Base-by-base conservation (phyloP, 2,329 filamentous ascomycete species). In the Helotiales sp. region DNA sequence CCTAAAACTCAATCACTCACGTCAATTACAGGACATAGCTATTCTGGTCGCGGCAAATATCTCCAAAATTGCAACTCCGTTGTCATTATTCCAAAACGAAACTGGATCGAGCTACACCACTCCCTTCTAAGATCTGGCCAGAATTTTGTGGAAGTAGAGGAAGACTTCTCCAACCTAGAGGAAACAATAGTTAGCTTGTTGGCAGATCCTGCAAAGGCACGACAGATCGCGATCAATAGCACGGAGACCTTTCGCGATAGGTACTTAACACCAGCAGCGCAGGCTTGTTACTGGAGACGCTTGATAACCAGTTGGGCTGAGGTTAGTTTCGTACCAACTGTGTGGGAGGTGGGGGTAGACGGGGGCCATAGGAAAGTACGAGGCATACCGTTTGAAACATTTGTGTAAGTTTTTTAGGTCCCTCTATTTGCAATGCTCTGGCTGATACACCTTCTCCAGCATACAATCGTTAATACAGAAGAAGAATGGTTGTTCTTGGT, bases 231-330 rank as follows among this genome's bases (percentile, higher is more conserved):
- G 11, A 55, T 66, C 22, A 72, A 71, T 24, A 64, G 63, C 10
- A 58, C 64, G 11, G 75, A 81, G 28, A 66, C 47, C n/a, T 70
- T 73, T 43, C 62, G 72, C 24, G 85, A 85, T 70, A 77, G 82
- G 2, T 87, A 86, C 71, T 76, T 86, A 30, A 85, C 84, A 1
- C 83, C 83, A 1, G 83, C 84, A 3, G 84, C 84, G 1, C 83
- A 86, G 74, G 80, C 82, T 3, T 87, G 84, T 67, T 86, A 86
- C 69, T 86, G 84, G 84, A 78, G 84, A 17, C 77, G 80, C 30
- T 54, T 72, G 52, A 61, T 72, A 15, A 37, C 24, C n/a, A 59
- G 50, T 30, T 72, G 66, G 60, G 70, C 70, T 32, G 55, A 64
- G 24, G 67, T 68, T 26, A 64, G 62, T 34, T 58, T 58, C 13